A percentile compares a stretch with the other conserved stretches of the same genome.
Evolutionary conservation across 2,329 filamentous ascomycete species (phyloP).

Genomic region (Cyphellophora europaea): DNA sequence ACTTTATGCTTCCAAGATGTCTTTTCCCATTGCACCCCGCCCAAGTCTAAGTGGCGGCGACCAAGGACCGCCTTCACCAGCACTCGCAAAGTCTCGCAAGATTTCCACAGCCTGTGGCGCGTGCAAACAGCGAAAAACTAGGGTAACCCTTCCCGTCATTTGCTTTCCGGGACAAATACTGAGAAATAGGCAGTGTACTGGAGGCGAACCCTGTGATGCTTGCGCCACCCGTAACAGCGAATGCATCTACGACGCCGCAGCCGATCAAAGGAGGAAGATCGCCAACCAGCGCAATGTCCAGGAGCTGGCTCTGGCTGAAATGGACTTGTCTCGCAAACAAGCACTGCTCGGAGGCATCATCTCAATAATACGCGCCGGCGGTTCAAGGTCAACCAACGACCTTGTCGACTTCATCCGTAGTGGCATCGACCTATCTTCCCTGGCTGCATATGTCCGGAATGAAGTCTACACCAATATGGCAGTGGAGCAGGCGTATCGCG

Average conservation of each 20-base stretch:
- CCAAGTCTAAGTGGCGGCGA: conserved; percentile 4
- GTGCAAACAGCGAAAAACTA: conserved; percentile 19
- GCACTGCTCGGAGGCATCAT: conserved; percentile 18
- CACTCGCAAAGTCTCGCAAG: conserved; percentile 13
- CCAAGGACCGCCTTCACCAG: neutral
- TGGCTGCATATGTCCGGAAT: conserved; percentile 18
- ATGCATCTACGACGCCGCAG: conserved; percentile 17
- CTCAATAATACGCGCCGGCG: conserved; percentile 15
- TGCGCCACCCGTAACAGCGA: conserved; percentile 14
- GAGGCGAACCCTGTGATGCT: conserved; percentile 16
- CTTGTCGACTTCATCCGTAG: conserved; percentile 14
- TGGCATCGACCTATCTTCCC: conserved; percentile 15
- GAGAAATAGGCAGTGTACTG: conserved; percentile 13
- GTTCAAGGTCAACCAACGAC: conserved; percentile 9
- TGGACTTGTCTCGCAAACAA: conserved; percentile 12
- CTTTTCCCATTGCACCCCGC: conserved; percentile 15
- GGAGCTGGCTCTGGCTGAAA: conserved; percentile 14
- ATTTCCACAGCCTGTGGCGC: conserved; percentile 20
- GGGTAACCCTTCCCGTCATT: conserved; percentile 6
- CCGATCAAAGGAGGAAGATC: conserved; percentile 19
- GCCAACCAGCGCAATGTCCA: conserved; percentile 17
- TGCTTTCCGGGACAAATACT: neutral
- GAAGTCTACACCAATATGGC: conserved; percentile 13
- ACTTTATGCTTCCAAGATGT: conserved; percentile 9
- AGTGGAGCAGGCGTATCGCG: conserved; percentile 13